phyloP scores from a whole-genome alignment of 495 filamentous ascomycete species.

The Xylaria nigripes region DNA sequence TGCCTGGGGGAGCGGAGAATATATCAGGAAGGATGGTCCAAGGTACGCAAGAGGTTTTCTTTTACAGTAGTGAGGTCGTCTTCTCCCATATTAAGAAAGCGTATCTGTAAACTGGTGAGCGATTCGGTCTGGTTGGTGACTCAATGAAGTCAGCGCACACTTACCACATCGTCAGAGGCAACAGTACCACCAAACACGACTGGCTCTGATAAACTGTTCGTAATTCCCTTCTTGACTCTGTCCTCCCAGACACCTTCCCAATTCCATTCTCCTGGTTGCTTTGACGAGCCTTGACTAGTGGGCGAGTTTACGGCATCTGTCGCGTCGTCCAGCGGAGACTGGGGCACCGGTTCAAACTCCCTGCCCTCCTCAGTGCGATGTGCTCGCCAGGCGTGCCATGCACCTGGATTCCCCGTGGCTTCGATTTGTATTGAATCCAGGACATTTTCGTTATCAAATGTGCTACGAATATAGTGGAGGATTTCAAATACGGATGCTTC shows the following conservation, averaged over 20 bases:
- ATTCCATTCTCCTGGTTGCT: slow-evolving; percentile 67
- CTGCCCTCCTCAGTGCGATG: slow-evolving; percentile 42
- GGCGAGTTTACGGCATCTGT: slow-evolving; percentile 1
- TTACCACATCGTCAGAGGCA: slow-evolving; percentile 62
- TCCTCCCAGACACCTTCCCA: slow-evolving; percentile 95
- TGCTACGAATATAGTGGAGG: slow-evolving; percentile 68
- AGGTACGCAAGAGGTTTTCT: slow-evolving; percentile 49
- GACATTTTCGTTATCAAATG: slow-evolving; percentile 68
- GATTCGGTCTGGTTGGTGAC: background rate
- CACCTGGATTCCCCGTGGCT: slow-evolving; percentile 76
- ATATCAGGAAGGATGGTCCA: slow-evolving; percentile 27
- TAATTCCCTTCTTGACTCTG: slow-evolving; percentile 66
- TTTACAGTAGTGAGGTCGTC: slow-evolving; percentile 50
- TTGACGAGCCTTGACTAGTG: slow-evolving; percentile 15
- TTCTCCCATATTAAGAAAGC: slow-evolving; percentile 58
- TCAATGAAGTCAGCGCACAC: slow-evolving; percentile 5
- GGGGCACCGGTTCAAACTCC: slow-evolving; percentile 16
- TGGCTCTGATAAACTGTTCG: slow-evolving; percentile 65
- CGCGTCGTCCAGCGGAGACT: background rate
- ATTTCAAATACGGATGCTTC: slow-evolving; percentile 51
- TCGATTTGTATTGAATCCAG: slow-evolving; percentile 73
- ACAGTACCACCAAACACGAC: slow-evolving; percentile 60
- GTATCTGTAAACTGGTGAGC: slow-evolving; percentile 43
- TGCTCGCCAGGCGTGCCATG: slow-evolving; percentile 83
- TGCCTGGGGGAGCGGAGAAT: background rate